Percentiles rank a stretch among this genome's conserved stretches.
phyloP scores from a whole-genome alignment of 441 rosid species.

The Aleurites moluccanus region DNA sequence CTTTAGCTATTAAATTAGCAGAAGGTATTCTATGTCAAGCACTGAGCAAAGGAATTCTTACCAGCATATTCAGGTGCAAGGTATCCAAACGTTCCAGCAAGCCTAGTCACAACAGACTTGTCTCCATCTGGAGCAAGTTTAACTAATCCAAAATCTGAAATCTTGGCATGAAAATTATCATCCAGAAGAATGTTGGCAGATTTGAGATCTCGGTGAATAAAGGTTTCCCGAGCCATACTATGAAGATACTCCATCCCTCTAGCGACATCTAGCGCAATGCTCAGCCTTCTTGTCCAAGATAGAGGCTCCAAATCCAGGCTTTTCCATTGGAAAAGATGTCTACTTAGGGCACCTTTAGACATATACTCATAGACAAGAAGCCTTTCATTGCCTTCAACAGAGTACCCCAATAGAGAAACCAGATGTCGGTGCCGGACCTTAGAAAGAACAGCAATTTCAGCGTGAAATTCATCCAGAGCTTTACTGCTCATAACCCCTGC shows the following conservation, averaged over 20 bases:
- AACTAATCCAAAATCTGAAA: slow-evolving; percentile 54
- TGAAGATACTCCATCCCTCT: slow-evolving; percentile 59
- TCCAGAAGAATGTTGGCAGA: slow-evolving; percentile 49
- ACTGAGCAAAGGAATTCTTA: slow-evolving; percentile 8
- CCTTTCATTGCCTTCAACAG: slow-evolving; percentile 43
- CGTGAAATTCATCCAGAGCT: slow-evolving; percentile 45
- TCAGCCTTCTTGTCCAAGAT: slow-evolving; percentile 42
- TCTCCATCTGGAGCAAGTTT: slow-evolving; percentile 51
- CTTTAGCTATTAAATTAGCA: not conserved
- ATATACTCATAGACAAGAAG: slow-evolving; percentile 52
- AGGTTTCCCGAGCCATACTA: slow-evolving; percentile 39
- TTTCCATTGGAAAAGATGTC: slow-evolving; percentile 51
- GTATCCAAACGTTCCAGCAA: slow-evolving; percentile 58
- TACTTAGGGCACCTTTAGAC: slow-evolving; percentile 49
- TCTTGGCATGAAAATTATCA: slow-evolving; percentile 45
- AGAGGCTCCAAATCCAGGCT: slow-evolving; percentile 40
- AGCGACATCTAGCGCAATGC: slow-evolving; percentile 52
- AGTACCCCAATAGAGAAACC: slow-evolving; percentile 47
- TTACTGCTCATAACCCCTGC: slow-evolving; percentile 34
- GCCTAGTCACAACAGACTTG: slow-evolving; percentile 42
- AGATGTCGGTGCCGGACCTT: slow-evolving; percentile 47
- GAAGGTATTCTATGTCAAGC: too few species aligned
- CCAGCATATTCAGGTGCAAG: slow-evolving; percentile 66
- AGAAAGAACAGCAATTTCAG: slow-evolving; percentile 51
- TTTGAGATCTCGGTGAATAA: slow-evolving; percentile 57